Base-by-base conservation (phyloP, 1,284 basidiomycete genomes). In the Albatrellus sp. region DNA sequence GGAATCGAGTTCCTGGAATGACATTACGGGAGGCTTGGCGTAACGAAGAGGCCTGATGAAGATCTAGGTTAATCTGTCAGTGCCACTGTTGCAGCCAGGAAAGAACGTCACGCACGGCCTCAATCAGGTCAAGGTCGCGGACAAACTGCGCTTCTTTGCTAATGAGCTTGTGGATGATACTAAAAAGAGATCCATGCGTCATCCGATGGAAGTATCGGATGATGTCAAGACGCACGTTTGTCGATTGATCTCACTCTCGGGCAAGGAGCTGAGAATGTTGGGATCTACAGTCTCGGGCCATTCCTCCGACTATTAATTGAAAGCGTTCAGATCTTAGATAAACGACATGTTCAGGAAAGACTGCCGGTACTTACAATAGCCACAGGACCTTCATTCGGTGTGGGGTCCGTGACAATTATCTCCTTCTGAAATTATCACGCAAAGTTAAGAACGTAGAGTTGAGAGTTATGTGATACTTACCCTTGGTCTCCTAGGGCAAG, bases 101-200 rank as follows among this genome's bases (percentile, higher is more conserved):
- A 13, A 28, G 44, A 8, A 34, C 29, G 36, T 8, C 16, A 58
- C 70, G 30, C 50, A 86, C 80, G 5, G 72, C 68, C 55, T 96
- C 89, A 37, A 98, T 75, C 4, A 82, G 75, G 47, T 90, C 80
- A 5, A 99, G 72, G 58, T 98, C 94, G 37, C 83, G 78, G 34
- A 93, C 70, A 58, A 96, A 98, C 56, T 90, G 82, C 54, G 88
- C 82, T 62, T 98, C 94, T 50, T 90, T 86, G 55, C 76, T 77
- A 50, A 98, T 86, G 34, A 93, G 80, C 61, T 93, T 92, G 55
- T 87, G 81, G 45, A 98, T 94, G 55, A 94, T 84, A n/a, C 80
- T 84, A 46, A 7, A 19, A 38, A 10, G 7, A 17, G 37, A 1
- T 39, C 41, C 29, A 10, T 29, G 39, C 8, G 40, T 9, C 20